phyloP scores from a whole-genome alignment of 495 filamentous ascomycete genomes.

The Penicillium paxilli region DNA sequence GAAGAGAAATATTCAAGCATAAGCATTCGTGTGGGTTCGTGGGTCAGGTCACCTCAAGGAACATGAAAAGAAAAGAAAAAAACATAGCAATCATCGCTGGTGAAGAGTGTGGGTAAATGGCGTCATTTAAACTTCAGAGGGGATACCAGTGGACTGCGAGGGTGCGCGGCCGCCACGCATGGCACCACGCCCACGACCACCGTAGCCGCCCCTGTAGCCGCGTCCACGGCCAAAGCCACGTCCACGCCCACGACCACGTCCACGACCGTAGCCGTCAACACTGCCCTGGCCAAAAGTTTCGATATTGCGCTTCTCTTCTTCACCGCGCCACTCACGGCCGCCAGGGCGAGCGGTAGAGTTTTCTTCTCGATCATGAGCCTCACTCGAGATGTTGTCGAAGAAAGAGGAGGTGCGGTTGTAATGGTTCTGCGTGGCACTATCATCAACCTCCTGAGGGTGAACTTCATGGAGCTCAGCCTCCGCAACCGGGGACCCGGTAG shows the following conservation, averaged over 20 bases:
- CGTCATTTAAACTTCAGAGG: slow-evolving; percentile 33
- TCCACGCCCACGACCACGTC: slow-evolving; percentile 67
- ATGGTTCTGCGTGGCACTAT: slow-evolving; percentile 20
- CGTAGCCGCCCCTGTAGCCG: slow-evolving; percentile 60
- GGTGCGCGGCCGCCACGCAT: slow-evolving; percentile 36
- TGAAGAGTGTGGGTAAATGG: slow-evolving; percentile 6
- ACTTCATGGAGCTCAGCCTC: slow-evolving; percentile 47
- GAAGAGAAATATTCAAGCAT: slow-evolving; percentile 30
- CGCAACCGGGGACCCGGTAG: slow-evolving; percentile 65
- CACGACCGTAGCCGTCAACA: slow-evolving; percentile 79
- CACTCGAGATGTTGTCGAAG: slow-evolving; percentile 97
- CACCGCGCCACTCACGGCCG: slow-evolving; percentile 87
- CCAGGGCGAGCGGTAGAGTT: slow-evolving; percentile 61
- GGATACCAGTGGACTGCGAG: slow-evolving; percentile 45
- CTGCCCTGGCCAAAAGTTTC: slow-evolving; percentile 99
- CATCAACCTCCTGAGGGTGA: slow-evolving; percentile 33
- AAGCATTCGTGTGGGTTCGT: slow-evolving; percentile 29
- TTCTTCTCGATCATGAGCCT: slow-evolving; percentile 87
- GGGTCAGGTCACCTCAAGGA: slow-evolving; percentile 18
- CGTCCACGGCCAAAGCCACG: slow-evolving; percentile 55
- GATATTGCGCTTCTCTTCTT: slow-evolving; percentile 93
- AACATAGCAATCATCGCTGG: slow-evolving; percentile 16
- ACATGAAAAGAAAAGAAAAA: slow-evolving; percentile 13
- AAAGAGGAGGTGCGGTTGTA: slow-evolving; percentile 89
- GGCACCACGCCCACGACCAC: slow-evolving; percentile 18